phyloP scores from a whole-genome alignment of 1,139 yeast species.

The Candida buenavistaensis region DNA sequence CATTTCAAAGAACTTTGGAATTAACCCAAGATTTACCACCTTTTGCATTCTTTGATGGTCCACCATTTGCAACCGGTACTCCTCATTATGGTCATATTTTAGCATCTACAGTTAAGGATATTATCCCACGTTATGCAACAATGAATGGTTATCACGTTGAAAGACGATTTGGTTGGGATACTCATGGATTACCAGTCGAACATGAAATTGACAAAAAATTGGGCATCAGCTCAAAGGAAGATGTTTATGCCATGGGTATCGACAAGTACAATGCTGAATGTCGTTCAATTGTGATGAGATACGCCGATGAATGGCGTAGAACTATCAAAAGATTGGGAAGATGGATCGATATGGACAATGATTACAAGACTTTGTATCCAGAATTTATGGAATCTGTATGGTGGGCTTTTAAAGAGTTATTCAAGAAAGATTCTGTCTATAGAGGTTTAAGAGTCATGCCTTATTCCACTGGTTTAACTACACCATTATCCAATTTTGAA shows the following conservation, averaged over 20 bases:
- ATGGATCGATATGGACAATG: slow-evolving; percentile 99
- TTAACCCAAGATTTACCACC: slow-evolving; percentile 83
- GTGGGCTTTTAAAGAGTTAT: slow-evolving; percentile 96
- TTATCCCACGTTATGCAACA: slow-evolving; percentile 95
- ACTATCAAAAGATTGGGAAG: slow-evolving; percentile 94
- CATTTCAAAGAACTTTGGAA: slow-evolving; percentile 84
- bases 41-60: slow-evolving; percentile 96
- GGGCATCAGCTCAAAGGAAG: slow-evolving; percentile 90
- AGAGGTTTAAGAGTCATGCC: slow-evolving; percentile 98
- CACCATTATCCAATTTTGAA: slow-evolving; percentile 95
- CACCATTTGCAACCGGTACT: slow-evolving; percentile 99
- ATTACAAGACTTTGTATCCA: slow-evolving; percentile 95
- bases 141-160: slow-evolving; percentile 97
- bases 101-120: slow-evolving; percentile 95
- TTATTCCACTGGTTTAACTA: slow-evolving; percentile 94
- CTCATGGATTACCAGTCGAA: slow-evolving; percentile 98
- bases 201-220: slow-evolving; percentile 97
- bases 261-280: slow-evolving; percentile 93
- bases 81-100: slow-evolving; percentile 98
- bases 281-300: slow-evolving; percentile 95
- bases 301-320: slow-evolving; percentile 90
- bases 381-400: slow-evolving; percentile 96
- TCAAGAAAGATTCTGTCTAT: slow-evolving; percentile 82
- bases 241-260: slow-evolving; percentile 90
- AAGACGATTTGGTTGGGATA: slow-evolving; percentile 99